These are phyloP conservation scores for Aspergillus ostianus DNA, from an alignment of 495 filamentous ascomycete genomes.

Conservation along the genomic window DNA sequence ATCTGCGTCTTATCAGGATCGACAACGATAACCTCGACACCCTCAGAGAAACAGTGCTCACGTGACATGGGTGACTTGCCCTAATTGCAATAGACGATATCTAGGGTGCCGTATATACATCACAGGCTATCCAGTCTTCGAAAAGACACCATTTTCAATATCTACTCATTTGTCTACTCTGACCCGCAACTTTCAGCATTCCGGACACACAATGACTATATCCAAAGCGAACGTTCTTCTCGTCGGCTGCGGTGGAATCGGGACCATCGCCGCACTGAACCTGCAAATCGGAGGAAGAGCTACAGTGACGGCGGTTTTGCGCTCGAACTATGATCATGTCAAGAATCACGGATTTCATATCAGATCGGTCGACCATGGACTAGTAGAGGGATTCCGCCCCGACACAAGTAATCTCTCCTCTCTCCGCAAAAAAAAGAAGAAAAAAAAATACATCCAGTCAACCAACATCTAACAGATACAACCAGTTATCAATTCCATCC, in stretches of 20 bases:
- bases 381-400: conserved; percentile 21
- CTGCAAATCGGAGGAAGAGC: conserved; percentile 40
- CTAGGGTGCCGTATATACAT: not conserved
- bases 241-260: conserved; percentile 55
- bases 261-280: conserved; percentile 47
- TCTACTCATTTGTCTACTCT: not conserved
- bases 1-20: not conserved
- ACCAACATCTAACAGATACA: not conserved
- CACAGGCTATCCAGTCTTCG: not conserved
- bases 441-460: not conserved
- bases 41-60: not conserved
- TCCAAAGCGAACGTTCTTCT: conserved; percentile 26
- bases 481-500: conserved; percentile 22
- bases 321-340: conserved; percentile 55
- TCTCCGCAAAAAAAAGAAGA: too few species aligned
- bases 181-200: not conserved
- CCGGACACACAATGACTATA: not conserved
- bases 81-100: not conserved
- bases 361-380: conserved; percentile 38
- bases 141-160: not conserved
- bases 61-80: conserved; percentile 1
- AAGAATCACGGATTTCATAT: conserved; percentile 51
- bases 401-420: conserved; percentile 14
- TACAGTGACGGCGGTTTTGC: conserved; percentile 48
- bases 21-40: not conserved